phyloP scores from a whole-genome alignment of 2,329 filamentous ascomycete species.

The Ophiosphaerella korrae region DNA sequence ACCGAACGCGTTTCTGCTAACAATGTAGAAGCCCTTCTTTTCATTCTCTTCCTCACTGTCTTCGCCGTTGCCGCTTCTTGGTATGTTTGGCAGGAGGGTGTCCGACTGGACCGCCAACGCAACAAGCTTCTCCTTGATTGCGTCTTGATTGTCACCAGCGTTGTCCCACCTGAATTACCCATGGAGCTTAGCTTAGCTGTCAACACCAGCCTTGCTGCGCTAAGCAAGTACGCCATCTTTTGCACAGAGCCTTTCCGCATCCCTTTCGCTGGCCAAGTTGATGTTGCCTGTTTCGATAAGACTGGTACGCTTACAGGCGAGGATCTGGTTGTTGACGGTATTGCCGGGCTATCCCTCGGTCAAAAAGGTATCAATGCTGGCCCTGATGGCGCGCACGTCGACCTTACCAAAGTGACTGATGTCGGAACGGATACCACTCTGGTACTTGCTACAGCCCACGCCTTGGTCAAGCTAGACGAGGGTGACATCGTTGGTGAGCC shows the following conservation, averaged over 20 bases:
- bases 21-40: slow-evolving; percentile 93
- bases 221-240: slow-evolving; percentile 96
- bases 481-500: slow-evolving; percentile 97
- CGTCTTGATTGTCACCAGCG: slow-evolving; percentile 94
- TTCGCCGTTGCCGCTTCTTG: slow-evolving; percentile 97
- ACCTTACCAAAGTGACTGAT: slow-evolving; percentile 72
- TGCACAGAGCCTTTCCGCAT: slow-evolving; percentile 99
- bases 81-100: slow-evolving; percentile 99
- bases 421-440: slow-evolving; percentile 83
- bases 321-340: slow-evolving; percentile 94
- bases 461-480: slow-evolving; percentile 93
- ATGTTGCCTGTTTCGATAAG: slow-evolving; percentile 98
- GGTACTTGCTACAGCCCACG: slow-evolving; percentile 92
- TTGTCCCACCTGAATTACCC: slow-evolving; percentile 95
- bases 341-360: slow-evolving; percentile 83
- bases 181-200: slow-evolving; percentile 98
- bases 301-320: slow-evolving; percentile 96
- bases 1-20: slow-evolving; percentile 99
- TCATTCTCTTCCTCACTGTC: slow-evolving; percentile 94
- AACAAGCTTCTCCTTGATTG: slow-evolving; percentile 98
- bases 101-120: slow-evolving; percentile 90
- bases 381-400: slow-evolving; percentile 80
- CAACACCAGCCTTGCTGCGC: slow-evolving; percentile 92
- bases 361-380: slow-evolving; percentile 70
- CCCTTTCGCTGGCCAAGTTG: slow-evolving; percentile 91